Conservation (phyloP, 495 filamentous ascomycete species). For the Penicillium mononematosum region DNA sequence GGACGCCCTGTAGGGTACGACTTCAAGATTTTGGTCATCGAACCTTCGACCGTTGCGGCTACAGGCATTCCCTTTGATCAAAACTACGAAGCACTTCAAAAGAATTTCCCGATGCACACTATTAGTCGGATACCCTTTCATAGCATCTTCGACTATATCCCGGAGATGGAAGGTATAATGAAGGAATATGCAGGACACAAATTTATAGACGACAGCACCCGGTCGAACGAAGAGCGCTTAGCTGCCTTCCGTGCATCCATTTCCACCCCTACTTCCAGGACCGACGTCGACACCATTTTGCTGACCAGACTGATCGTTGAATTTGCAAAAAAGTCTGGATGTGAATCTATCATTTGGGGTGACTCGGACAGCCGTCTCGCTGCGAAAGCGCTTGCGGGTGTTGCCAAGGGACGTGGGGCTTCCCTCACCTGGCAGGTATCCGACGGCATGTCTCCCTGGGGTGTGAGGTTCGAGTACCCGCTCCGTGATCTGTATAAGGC, state of each 20-base stretch:
- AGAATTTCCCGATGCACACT: constrained; percentile 58
- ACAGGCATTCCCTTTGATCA: constrained; percentile 25
- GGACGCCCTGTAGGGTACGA: constrained; percentile 51
- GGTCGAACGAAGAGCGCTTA: constrained; percentile 46
- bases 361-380: constrained; percentile 86
- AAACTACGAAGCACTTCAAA: constrained; percentile 38
- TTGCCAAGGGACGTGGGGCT: constrained; percentile 86
- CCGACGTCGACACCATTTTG: constrained; percentile 69
- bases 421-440: constrained; percentile 76
- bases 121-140: constrained; percentile 58
- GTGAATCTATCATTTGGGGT: constrained; percentile 73
- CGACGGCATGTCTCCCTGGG: constrained; percentile 67
- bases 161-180: constrained; percentile 32
- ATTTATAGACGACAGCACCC: constrained; percentile 31
- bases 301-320: constrained; percentile 67
- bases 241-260: constrained; percentile 55
- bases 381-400: constrained; percentile 78
- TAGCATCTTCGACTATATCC: constrained; percentile 50
- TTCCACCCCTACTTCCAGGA: constrained; percentile 67
- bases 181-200: constrained; percentile 26
- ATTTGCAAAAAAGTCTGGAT: constrained; percentile 57
- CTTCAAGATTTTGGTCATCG: constrained; percentile 65
- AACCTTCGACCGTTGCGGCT: constrained; percentile 46
- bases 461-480: constrained; percentile 63
- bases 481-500: constrained; percentile 79